Evolutionary conservation across 306 rosid species (phyloP).

Genomic region (Hippophae tibetana): DNA sequence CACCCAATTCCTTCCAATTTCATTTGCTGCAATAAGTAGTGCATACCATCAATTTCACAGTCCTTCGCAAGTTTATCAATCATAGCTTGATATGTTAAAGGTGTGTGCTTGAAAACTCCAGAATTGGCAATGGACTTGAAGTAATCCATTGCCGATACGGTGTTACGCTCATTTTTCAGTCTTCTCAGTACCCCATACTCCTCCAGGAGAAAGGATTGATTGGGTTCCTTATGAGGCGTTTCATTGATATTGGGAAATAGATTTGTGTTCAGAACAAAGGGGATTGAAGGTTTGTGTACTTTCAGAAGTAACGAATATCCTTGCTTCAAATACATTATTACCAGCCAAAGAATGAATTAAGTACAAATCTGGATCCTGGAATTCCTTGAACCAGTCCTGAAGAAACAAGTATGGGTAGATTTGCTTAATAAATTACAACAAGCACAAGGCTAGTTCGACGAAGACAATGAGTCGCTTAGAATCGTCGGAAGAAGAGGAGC

Average conservation of each 20-base stretch:
- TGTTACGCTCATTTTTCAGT: conserved; percentile 29
- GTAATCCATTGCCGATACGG: conserved; percentile 38
- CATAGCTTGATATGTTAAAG: conserved; percentile 50
- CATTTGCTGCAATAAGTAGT: conserved; percentile 75
- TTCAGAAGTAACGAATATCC: conserved; percentile 59
- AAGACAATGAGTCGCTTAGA: too few relatives aligned
- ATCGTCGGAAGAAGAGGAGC: too few relatives aligned
- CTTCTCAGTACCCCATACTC: conserved; percentile 45
- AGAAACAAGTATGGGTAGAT: too few relatives aligned
- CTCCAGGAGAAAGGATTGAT: conserved; percentile 12
- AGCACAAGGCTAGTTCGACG: too few relatives aligned
- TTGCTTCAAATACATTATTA: conserved; percentile 49
- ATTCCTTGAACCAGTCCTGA: too few relatives aligned
- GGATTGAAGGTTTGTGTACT: conserved; percentile 45
- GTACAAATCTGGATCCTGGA: too few relatives aligned
- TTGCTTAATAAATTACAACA: too few relatives aligned
- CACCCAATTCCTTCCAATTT: conserved; percentile 52
- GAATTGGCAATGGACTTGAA: conserved; percentile 55
- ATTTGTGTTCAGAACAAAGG: conserved; percentile 52
- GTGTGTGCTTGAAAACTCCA: conserved; percentile 62
- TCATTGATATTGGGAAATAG: conserved; percentile 25
- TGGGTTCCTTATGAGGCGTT: conserved; percentile 23
- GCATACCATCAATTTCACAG: conserved; percentile 47
- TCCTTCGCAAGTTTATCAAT: conserved; percentile 55
- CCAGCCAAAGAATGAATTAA: too few relatives aligned